These are phyloP conservation scores for Pontederia crassipes DNA, from an alignment of 176 grass and related monocot genomes.

Conservation along the genomic window DNA sequence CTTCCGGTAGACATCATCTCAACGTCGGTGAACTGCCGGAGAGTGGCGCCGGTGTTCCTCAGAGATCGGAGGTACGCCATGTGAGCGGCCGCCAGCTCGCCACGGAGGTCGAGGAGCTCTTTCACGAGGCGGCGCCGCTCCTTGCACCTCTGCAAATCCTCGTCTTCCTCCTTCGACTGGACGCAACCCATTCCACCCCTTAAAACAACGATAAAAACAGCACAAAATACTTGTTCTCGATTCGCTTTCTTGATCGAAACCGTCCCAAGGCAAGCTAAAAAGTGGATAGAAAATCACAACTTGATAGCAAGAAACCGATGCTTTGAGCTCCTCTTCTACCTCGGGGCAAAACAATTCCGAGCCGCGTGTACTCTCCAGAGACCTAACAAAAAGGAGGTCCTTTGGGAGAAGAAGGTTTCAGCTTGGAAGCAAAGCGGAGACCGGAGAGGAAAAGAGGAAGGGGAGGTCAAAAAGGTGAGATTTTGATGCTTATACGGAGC, in stretches of 20 bases:
- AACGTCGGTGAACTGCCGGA: conserved; percentile 66
- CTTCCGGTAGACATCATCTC: conserved; percentile 38
- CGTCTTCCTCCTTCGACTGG: conserved; percentile 67
- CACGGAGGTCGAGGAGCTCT: conserved; percentile 50
- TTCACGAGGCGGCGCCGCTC: conserved; percentile 85
- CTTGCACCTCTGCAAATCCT: conserved; percentile 71
- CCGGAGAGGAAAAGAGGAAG: not conserved
- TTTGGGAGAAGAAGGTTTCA: not conserved
- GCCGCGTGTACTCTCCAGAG: not conserved
- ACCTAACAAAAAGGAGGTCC: not conserved
- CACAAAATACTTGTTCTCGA: no score
- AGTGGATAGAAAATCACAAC: not conserved
- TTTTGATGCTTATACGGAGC: not conserved
- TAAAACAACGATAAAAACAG: not conserved
- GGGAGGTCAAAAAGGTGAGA: not conserved
- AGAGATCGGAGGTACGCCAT: conserved; percentile 63
- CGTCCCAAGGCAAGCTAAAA: not conserved
- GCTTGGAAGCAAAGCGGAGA: conserved; percentile 5
- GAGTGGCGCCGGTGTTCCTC: conserved; percentile 78
- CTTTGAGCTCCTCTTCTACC: not conserved
- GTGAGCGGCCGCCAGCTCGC: conserved; percentile 57
- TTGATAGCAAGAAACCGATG: not conserved
- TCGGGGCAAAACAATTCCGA: not conserved
- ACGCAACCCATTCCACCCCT: conserved; percentile 63
- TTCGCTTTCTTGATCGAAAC: not conserved